A percentile compares a stretch with the other conserved stretches of the same genome.
These are phyloP conservation scores for Neckera pumila DNA, from an alignment of 225 moss, liverwort and hornwort genomes.

Conservation along the genomic window DNA sequence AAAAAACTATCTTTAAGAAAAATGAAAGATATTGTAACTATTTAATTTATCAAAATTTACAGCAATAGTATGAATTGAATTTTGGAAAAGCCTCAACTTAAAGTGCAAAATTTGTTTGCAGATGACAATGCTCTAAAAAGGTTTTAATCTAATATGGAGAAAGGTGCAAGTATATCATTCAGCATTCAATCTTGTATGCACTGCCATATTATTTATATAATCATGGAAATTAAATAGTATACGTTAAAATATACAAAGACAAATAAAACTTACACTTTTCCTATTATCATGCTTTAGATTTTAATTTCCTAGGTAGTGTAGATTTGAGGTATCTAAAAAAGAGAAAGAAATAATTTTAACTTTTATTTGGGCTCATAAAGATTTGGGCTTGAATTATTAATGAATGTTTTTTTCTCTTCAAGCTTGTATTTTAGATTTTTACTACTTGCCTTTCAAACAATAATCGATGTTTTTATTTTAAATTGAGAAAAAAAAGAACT, in stretches of 20 bases:
- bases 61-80: not conserved
- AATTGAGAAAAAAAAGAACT: not conserved
- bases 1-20: not conserved
- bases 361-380: no score
- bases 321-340: not conserved
- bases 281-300: not conserved
- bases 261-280: not conserved
- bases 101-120: not conserved
- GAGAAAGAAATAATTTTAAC: not conserved
- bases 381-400: not conserved
- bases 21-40: not conserved
- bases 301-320: no score
- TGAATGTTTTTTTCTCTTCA: not conserved
- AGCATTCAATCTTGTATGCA: not conserved
- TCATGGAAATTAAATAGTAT: not conserved
- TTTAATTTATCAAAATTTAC: not conserved
- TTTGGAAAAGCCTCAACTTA: not conserved
- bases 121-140: not conserved
- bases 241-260: not conserved
- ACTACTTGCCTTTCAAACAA: not conserved
- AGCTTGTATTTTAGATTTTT: not conserved
- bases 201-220: not conserved
- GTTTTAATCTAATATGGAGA: not conserved
- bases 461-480: not conserved
- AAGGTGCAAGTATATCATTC: not conserved